Evolutionary conservation across 495 filamentous ascomycete species (phyloP).

Genomic region (Alectoria sarmentosa): DNA sequence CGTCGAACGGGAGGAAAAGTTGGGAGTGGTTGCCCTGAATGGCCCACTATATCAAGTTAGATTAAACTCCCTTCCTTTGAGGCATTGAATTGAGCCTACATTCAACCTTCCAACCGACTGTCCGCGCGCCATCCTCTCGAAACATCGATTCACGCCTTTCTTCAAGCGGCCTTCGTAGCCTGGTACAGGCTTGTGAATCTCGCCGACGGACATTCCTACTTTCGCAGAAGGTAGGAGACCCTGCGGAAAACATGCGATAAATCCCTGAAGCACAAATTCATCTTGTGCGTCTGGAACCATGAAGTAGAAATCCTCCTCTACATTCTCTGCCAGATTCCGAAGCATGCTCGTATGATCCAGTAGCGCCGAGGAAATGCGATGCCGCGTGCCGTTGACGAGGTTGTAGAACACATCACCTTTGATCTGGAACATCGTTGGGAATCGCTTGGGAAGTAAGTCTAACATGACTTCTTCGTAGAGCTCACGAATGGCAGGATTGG

Average conservation of each 20-base stretch:
- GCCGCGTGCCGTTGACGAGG: conserved; percentile 15
- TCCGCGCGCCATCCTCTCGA: conserved; percentile 49
- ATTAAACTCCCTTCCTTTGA: neutral
- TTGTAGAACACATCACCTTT: conserved; percentile 14
- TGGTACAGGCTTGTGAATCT: conserved; percentile 66
- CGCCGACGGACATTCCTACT: conserved; percentile 51
- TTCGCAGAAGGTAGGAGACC: conserved; percentile 63
- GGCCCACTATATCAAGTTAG: conserved; percentile 16
- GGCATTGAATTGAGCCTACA: neutral
- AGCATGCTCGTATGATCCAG: conserved; percentile 35
- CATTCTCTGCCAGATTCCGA: conserved; percentile 17
- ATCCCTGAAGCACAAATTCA: conserved; percentile 57
- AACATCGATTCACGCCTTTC: conserved; percentile 72
- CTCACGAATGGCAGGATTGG: conserved; percentile 39
- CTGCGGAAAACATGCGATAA: conserved; percentile 62
- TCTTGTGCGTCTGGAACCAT: conserved; percentile 43
- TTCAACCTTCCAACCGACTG: conserved; percentile 51
- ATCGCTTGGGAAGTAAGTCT: conserved; percentile 59
- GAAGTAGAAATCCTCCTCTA: conserved; percentile 75
- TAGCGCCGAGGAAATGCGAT: conserved; percentile 36
- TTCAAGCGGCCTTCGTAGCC: conserved; percentile 63
- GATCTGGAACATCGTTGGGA: conserved; percentile 54
- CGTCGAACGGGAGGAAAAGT: conserved; percentile 13
- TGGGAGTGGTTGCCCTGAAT: conserved; percentile 17
- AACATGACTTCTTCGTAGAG: conserved; percentile 57